Conservation (phyloP, 148 eudicot genomes). For the Polygonum maritimum region DNA sequence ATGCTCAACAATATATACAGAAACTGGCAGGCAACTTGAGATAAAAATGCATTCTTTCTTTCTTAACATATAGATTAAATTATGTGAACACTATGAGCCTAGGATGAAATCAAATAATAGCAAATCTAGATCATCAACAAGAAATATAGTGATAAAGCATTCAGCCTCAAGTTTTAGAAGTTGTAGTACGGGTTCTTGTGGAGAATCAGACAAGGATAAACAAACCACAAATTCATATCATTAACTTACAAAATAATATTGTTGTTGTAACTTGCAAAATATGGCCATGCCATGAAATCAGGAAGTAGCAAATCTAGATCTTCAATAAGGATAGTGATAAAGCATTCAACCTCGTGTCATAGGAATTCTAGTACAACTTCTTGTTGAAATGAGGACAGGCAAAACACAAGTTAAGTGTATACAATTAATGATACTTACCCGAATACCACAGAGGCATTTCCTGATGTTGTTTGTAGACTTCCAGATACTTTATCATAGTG, state of each 20-base stretch:
- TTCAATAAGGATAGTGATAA: background rate
- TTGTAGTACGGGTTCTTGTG: background rate
- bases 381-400: background rate
- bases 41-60: background rate
- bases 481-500: constrained; percentile 50
- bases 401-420: background rate
- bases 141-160: background rate
- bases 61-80: background rate
- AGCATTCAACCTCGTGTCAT: background rate
- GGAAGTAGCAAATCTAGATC: background rate
- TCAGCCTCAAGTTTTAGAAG: background rate
- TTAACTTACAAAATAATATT: background rate
- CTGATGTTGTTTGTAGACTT: constrained; percentile 36
- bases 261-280: too few species aligned
- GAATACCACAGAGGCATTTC: constrained; percentile 29
- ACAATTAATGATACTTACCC: background rate
- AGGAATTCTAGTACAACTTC: background rate
- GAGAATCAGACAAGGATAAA: background rate
- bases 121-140: background rate
- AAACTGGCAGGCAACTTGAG: background rate
- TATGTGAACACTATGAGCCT: background rate
- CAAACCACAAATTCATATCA: background rate
- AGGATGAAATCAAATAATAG: background rate
- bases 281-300: background rate
- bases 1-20: background rate